Percentiles rank a stretch among this genome's conserved stretches.
phyloP scores from a whole-genome alignment of 192 early-diverging fungal species.

The Podila epigama region DNA sequence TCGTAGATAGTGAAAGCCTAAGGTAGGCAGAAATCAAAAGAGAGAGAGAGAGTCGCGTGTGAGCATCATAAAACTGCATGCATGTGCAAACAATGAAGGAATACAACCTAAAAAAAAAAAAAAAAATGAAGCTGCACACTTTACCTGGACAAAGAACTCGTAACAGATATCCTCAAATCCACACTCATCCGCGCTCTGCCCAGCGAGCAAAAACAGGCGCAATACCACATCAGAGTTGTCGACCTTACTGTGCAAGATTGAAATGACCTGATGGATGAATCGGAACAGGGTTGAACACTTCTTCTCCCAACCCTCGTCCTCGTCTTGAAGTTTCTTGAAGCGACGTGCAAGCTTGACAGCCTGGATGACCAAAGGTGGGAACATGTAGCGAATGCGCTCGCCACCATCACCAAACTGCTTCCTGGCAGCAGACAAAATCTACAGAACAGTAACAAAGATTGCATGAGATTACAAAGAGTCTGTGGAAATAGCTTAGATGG shows the following conservation, averaged over 20 bases:
- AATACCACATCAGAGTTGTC: slow-evolving; percentile 69
- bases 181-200: slow-evolving; percentile 84
- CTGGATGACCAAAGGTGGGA: slow-evolving; percentile 84
- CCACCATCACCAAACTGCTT: slow-evolving; percentile 92
- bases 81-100: neutral
- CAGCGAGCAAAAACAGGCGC: slow-evolving; percentile 86
- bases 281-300: slow-evolving; percentile 79
- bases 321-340: slow-evolving; percentile 56
- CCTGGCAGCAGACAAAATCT: slow-evolving; percentile 81
- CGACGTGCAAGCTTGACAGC: slow-evolving; percentile 70
- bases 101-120: neutral
- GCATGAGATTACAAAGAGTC: neutral
- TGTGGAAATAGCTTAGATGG: neutral
- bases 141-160: slow-evolving; percentile 92
- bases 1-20: slow-evolving; percentile 96
- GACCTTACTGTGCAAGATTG: slow-evolving; percentile 71
- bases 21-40: neutral
- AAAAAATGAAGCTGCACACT: neutral
- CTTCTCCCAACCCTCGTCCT: slow-evolving; percentile 72
- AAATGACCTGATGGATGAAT: slow-evolving; percentile 89
- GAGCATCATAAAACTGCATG: neutral
- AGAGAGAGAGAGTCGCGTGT: neutral
- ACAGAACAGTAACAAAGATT: slow-evolving; percentile 8
- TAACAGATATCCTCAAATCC: slow-evolving; percentile 95
- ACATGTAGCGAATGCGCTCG: slow-evolving; percentile 89